Conservation (phyloP, 2,329 filamentous ascomycete species). For the Neocucurbitaria cava region DNA sequence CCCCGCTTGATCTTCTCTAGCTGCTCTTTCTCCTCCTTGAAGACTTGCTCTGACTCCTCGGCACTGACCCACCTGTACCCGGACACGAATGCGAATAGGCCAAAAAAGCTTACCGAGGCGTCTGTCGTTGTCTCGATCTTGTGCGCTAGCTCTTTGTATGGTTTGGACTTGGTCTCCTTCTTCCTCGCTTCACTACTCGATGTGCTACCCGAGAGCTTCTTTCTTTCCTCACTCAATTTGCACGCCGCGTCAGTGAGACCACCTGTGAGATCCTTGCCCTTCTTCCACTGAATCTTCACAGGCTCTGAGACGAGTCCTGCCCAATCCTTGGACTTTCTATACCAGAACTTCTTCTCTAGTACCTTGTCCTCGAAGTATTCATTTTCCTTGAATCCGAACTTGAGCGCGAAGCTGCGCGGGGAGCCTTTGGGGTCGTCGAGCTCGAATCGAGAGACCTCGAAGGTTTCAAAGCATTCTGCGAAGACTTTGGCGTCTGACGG, state of each 20-base stretch:
- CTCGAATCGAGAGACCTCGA: slow-evolving; percentile 84
- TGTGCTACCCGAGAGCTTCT: slow-evolving; percentile 39
- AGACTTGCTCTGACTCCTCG: slow-evolving; percentile 72
- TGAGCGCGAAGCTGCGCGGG: slow-evolving; percentile 75
- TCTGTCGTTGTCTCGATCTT: slow-evolving; percentile 66
- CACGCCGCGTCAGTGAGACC: slow-evolving; percentile 77
- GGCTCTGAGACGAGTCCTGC: slow-evolving; percentile 85
- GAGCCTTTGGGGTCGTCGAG: slow-evolving; percentile 72
- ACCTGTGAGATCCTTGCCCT: slow-evolving; percentile 79
- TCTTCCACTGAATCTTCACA: slow-evolving; percentile 79
- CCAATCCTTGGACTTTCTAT: slow-evolving; percentile 74
- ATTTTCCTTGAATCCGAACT: slow-evolving; percentile 81
- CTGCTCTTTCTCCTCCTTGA: slow-evolving; percentile 66
- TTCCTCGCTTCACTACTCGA: slow-evolving; percentile 53
- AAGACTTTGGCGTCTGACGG: slow-evolving; percentile 79
- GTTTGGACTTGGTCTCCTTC: slow-evolving; percentile 61
- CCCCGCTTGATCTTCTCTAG: slow-evolving; percentile 55
- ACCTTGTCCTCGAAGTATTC: slow-evolving; percentile 79
- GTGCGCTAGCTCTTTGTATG: slow-evolving; percentile 62
- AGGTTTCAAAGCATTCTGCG: slow-evolving; percentile 67
- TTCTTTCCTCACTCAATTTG: slow-evolving; percentile 70
- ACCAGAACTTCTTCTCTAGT: slow-evolving; percentile 92
- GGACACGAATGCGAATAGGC: slow-evolving; percentile 79
- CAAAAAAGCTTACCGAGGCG: slow-evolving; percentile 80
- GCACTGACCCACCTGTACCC: slow-evolving; percentile 71